Conservation (phyloP, 1,139 yeast genomes). For the Suhomyces ambrosiae region DNA sequence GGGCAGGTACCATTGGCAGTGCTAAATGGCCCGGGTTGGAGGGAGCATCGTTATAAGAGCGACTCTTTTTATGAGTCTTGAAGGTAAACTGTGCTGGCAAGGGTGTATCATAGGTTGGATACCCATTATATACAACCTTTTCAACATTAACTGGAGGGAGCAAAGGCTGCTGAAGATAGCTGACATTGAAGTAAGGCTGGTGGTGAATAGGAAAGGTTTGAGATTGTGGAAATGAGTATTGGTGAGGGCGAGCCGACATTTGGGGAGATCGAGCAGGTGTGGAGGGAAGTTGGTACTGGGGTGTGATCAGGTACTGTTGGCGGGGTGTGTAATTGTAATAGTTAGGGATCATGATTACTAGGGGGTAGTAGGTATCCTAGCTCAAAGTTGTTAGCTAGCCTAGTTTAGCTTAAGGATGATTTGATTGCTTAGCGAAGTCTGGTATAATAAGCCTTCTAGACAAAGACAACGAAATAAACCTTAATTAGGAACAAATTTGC, state of each 20-base stretch:
- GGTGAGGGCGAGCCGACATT: neutral
- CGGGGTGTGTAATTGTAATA: neutral
- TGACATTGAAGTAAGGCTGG: slow-evolving; percentile 6
- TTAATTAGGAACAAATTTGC: no score
- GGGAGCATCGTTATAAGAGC: neutral
- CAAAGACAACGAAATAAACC: no score
- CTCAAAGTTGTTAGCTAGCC: no score
- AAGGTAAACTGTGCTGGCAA: slow-evolving; percentile 4
- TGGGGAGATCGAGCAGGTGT: neutral
- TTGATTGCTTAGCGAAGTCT: no score
- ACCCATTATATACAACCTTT: neutral
- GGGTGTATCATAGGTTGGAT: slow-evolving; percentile 1
- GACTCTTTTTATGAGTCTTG: slow-evolving; percentile 8
- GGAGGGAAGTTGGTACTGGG: neutral
- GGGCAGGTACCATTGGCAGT: neutral
- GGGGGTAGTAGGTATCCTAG: no score
- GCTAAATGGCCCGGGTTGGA: neutral
- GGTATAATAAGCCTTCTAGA: no score
- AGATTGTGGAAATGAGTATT: neutral
- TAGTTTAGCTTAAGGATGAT: no score
- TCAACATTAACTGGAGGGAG: slow-evolving; percentile 9
- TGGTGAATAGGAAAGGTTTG: neutral
- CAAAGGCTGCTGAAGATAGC: slow-evolving; percentile 9
- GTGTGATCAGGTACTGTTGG: neutral
- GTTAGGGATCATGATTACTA: neutral